Percentiles rank a stretch among this genome's conserved stretches.
These are phyloP conservation scores for Talaromyces marneffei DNA, from an alignment of 2,329 filamentous ascomycete genomes.

Conservation along the genomic window DNA sequence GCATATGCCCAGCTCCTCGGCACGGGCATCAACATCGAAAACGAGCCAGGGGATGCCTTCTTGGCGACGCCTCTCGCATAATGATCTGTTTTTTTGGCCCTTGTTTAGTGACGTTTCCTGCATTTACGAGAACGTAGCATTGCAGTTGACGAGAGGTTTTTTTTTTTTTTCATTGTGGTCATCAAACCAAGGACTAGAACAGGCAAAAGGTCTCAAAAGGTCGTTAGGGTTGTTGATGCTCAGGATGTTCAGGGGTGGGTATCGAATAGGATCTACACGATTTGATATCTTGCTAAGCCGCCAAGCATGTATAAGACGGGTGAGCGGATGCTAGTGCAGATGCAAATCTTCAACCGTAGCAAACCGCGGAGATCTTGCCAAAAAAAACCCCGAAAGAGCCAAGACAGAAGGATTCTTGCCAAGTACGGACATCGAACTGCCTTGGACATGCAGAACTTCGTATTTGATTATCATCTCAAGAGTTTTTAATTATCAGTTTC, in stretches of 20 bases:
- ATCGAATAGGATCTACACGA: background rate
- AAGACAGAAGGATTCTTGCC: background rate
- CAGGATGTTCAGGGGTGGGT: background rate
- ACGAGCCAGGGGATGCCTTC: background rate
- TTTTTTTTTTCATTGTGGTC: too few relatives aligned
- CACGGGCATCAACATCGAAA: background rate
- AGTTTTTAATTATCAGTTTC: background rate
- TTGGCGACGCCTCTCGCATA: background rate
- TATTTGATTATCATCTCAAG: background rate
- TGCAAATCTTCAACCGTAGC: background rate
- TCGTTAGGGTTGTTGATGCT: background rate
- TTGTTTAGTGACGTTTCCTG: background rate
- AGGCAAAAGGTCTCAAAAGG: too few relatives aligned
- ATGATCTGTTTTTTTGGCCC: background rate
- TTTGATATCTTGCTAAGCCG: background rate
- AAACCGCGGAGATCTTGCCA: background rate
- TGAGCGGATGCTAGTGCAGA: background rate
- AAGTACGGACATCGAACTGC: background rate
- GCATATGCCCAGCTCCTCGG: background rate
- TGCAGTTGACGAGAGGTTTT: background rate
- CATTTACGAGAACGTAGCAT: background rate
- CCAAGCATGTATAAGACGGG: background rate
- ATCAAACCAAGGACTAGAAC: background rate
- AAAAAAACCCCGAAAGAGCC: background rate
- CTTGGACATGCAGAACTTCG: background rate